Evolutionary conservation across 352 stramenopile species (phyloP).

Genomic region (Thalassiosira livingstoniorum): DNA sequence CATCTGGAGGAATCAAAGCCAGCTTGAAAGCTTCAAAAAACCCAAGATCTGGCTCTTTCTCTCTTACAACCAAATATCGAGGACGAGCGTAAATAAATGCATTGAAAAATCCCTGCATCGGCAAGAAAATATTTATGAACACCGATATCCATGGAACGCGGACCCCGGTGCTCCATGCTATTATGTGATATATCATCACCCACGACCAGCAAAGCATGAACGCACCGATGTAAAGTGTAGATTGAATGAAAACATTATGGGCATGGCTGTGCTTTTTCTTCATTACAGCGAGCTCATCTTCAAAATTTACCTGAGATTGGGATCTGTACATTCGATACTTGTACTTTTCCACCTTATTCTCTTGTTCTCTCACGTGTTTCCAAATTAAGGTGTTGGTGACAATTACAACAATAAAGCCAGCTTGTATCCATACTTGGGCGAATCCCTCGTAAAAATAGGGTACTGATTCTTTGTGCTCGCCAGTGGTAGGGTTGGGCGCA

Average conservation of each 20-base stretch:
- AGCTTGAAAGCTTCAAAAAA: background rate
- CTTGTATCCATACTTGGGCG: conserved; percentile 16
- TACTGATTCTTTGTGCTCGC: background rate
- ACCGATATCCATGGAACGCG: background rate
- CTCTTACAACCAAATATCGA: conserved; percentile 4
- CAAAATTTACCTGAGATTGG: too few species aligned
- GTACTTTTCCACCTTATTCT: background rate
- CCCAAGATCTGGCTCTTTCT: background rate
- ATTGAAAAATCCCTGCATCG: conserved; percentile 17
- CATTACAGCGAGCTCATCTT: too few species aligned
- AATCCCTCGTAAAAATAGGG: conserved; percentile 8
- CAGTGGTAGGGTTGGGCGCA: background rate
- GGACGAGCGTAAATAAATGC: conserved; percentile 16
- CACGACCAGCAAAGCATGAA: conserved; percentile 8
- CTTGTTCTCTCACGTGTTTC: background rate
- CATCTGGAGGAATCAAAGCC: background rate
- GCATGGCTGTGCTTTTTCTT: background rate
- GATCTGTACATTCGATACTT: too few species aligned
- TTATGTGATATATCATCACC: conserved; percentile 12
- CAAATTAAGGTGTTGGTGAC: conserved; percentile 8
- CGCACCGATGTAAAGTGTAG: conserved; percentile 8
- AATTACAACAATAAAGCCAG: conserved; percentile 7
- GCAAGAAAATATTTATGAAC: conserved; percentile 14
- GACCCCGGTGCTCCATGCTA: conserved; percentile 5
- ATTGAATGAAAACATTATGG: background rate